A percentile compares a stretch with the other conserved stretches of the same genome.
phyloP scores from a whole-genome alignment of 2,329 filamentous ascomycete genomes.

The Trichoderma asperellum region DNA sequence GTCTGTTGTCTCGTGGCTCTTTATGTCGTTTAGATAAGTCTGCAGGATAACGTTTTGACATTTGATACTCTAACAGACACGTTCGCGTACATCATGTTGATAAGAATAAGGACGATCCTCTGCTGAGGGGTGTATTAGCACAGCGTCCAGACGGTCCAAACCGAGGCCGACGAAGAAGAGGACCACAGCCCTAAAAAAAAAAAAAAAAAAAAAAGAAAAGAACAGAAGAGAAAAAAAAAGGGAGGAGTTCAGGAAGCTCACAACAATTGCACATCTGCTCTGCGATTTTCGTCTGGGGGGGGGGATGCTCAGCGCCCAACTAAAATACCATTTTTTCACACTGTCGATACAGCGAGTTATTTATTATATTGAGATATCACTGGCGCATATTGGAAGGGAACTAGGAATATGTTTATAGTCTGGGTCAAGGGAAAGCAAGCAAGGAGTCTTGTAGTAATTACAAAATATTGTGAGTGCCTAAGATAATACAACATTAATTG shows the following conservation, averaged over 20 bases:
- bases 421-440: constrained; percentile 23
- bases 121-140: constrained; percentile 79
- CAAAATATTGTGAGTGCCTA: constrained; percentile 6
- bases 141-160: constrained; percentile 84
- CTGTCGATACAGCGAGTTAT: constrained; percentile 11
- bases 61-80: constrained; percentile 61
- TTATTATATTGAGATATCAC: constrained; percentile 15
- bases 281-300: background rate
- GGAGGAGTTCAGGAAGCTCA: background rate
- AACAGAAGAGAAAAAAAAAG: too few species aligned
- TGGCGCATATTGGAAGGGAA: constrained; percentile 21
- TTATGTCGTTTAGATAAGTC: background rate
- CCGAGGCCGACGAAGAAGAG: constrained; percentile 75
- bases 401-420: constrained; percentile 6
- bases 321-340: background rate
- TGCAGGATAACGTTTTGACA: constrained; percentile 26
- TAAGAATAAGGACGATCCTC: constrained; percentile 83
- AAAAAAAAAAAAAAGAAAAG: background rate
- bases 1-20: background rate
- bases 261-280: background rate
- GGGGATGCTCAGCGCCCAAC: background rate
- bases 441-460: constrained; percentile 23
- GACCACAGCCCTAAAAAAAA: constrained; percentile 38
- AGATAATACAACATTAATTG: constrained; percentile 15
- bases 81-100: constrained; percentile 91